A percentile compares a stretch with the other conserved stretches of the same genome.
Evolutionary conservation across 805 yeast genomes (phyloP).

Genomic region (Cyberlindnera japonica): DNA sequence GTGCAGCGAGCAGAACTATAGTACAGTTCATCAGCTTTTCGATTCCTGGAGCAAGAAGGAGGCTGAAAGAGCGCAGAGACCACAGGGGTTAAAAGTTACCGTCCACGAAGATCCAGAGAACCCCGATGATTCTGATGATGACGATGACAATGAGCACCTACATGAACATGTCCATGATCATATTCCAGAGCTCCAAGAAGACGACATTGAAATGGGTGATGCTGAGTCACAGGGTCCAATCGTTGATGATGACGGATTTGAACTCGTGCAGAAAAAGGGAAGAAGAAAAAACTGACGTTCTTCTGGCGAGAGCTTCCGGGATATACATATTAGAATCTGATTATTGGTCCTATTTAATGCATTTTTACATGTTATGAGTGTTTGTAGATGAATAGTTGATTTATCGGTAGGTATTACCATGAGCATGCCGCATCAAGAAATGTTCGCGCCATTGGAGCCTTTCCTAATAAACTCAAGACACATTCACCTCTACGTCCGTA

Average conservation of each 20-base stretch:
- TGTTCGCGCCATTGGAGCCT: background rate
- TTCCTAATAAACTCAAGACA: background rate
- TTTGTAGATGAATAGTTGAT: background rate
- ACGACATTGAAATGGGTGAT: conserved; percentile 38
- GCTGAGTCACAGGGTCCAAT: conserved; percentile 51
- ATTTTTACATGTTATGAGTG: background rate
- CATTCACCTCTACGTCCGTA: background rate
- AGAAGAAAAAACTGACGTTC: conserved; percentile 36
- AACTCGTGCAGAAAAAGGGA: conserved; percentile 76
- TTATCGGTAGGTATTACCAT: background rate
- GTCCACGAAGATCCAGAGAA: conserved; percentile 60
- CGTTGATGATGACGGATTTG: conserved; percentile 94
- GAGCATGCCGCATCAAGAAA: background rate
- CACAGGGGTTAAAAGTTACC: conserved; percentile 35
- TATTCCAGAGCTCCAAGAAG: conserved; percentile 23
- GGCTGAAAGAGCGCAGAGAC: conserved; percentile 31
- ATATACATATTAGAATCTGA: background rate
- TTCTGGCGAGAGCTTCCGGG: background rate
- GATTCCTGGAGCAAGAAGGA: conserved; percentile 55
- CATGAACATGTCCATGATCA: conserved; percentile 24
- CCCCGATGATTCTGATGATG: conserved; percentile 50
- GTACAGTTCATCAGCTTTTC: conserved; percentile 56
- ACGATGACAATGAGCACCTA: conserved; percentile 39
- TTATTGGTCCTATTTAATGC: background rate
- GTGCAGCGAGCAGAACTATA: conserved; percentile 50